These are phyloP conservation scores for Nothophytophthora sp. DNA, from an alignment of 352 stramenopile genomes.

Conservation along the genomic window DNA sequence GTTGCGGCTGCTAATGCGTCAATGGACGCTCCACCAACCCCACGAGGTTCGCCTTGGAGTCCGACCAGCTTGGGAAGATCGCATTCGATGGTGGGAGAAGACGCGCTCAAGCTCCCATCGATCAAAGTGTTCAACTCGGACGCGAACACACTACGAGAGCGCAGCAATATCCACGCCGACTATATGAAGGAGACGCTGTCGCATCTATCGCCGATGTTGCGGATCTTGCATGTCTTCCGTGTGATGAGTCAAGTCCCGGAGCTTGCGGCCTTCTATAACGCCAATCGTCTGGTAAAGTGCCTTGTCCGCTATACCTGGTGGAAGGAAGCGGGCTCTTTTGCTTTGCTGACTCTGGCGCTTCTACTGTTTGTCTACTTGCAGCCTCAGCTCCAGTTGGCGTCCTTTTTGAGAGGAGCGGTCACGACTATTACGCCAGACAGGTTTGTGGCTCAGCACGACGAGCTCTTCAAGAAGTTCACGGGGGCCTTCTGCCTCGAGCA, in stretches of 20 bases:
- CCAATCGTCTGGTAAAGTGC: slow-evolving; percentile 66
- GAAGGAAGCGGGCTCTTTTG: neutral
- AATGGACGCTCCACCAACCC: slow-evolving; percentile 14
- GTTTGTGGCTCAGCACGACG: slow-evolving; percentile 74
- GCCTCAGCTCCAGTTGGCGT: slow-evolving; percentile 75
- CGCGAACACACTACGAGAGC: slow-evolving; percentile 53
- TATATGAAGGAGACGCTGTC: slow-evolving; percentile 72
- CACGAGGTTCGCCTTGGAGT: slow-evolving; percentile 17
- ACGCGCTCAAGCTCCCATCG: slow-evolving; percentile 53
- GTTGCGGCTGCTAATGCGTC: too few relatives aligned
- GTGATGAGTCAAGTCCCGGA: slow-evolving; percentile 76
- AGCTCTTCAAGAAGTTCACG: slow-evolving; percentile 79
- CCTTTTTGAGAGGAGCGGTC: slow-evolving; percentile 69
- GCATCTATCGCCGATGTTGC: slow-evolving; percentile 69
- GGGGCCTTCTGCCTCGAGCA: slow-evolving; percentile 78
- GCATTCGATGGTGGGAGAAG: slow-evolving; percentile 20
- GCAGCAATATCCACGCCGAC: slow-evolving; percentile 61
- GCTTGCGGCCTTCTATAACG: slow-evolving; percentile 76
- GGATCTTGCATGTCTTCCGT: slow-evolving; percentile 73
- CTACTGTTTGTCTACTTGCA: slow-evolving; percentile 18
- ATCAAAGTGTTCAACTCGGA: slow-evolving; percentile 77
- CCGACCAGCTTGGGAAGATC: slow-evolving; percentile 18
- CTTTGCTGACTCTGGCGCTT: neutral
- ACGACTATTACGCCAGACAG: slow-evolving; percentile 74
- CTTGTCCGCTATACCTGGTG: neutral